Conservation (phyloP, 768 basidiomycete genomes). For the Mycena polygramma region DNA sequence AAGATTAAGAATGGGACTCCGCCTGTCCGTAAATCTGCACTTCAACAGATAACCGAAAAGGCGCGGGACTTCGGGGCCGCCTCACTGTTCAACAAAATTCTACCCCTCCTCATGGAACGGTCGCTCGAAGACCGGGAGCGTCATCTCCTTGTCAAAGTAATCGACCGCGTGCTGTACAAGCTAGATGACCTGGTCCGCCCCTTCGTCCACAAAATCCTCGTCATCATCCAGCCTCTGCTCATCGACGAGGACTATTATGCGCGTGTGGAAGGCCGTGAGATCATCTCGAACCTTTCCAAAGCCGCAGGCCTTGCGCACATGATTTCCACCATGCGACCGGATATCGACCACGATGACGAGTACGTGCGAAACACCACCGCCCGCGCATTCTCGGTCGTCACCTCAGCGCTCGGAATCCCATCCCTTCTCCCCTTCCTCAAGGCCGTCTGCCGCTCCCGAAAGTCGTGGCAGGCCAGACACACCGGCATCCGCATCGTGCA, state of each 20-base stretch:
- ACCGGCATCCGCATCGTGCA: conserved; percentile 99
- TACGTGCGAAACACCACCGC: conserved; percentile 99
- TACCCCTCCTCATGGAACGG: conserved; percentile 97
- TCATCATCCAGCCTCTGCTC: conserved; percentile 98
- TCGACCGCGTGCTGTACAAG: conserved; percentile 98
- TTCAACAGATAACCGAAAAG: conserved; percentile 98
- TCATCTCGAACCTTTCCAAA: conserved; percentile 98
- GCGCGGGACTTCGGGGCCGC: conserved; percentile 98
- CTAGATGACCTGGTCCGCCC: conserved; percentile 98
- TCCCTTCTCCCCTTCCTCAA: conserved; percentile 97
- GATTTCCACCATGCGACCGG: conserved; percentile 99
- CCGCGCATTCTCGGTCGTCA: conserved; percentile 98
- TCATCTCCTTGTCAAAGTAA: conserved; percentile 97
- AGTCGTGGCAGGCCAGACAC: conserved; percentile 99
- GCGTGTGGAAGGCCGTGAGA: conserved; percentile 98
- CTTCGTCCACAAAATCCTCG: conserved; percentile 99
- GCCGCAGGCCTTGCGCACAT: conserved; percentile 99
- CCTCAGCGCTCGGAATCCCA: conserved; percentile 97
- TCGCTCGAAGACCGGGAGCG: conserved; percentile 98
- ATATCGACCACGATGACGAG: conserved; percentile 99
- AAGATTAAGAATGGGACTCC: conserved; percentile 99
- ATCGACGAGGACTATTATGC: conserved; percentile 98
- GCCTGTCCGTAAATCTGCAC: conserved; percentile 95
- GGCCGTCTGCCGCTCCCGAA: conserved; percentile 98
- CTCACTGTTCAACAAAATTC: conserved; percentile 97